Evolutionary conservation across 352 stramenopile genomes (phyloP).

Genomic region (Phytophthora ramorum): DNA sequence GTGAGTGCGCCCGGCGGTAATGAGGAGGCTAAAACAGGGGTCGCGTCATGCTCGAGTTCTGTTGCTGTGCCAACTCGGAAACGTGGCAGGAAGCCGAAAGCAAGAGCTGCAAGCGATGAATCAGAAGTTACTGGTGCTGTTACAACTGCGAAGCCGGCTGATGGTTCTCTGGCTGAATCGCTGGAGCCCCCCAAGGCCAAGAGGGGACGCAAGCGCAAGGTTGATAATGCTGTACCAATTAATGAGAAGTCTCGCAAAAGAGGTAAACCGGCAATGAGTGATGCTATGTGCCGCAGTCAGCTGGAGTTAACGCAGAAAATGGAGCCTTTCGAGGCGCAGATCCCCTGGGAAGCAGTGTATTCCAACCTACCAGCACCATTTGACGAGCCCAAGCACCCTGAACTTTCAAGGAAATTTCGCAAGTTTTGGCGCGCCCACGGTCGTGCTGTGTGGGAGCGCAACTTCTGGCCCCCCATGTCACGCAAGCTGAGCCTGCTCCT

Average conservation of each 20-base stretch:
- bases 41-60: not conserved
- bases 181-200: not conserved
- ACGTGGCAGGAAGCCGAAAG: not conserved
- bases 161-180: not conserved
- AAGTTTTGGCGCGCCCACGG: conserved; percentile 48
- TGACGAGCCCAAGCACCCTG: conserved; percentile 29
- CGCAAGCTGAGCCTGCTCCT: conserved; percentile 5
- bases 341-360: conserved; percentile 50
- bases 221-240: not conserved
- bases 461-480: conserved; percentile 54
- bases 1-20: not conserved
- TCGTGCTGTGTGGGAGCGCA: conserved; percentile 59
- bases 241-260: conserved; percentile 19
- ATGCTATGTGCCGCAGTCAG: conserved; percentile 25
- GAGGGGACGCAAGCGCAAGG: conserved; percentile 10
- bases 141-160: not conserved
- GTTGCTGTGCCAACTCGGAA: not conserved
- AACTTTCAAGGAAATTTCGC: conserved; percentile 32
- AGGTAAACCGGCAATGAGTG: conserved; percentile 24
- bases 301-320: conserved; percentile 27
- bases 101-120: not conserved
- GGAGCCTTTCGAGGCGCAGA: conserved; percentile 27
- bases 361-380: conserved; percentile 46
- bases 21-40: not conserved
- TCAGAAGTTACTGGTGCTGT: not conserved